phyloP scores from a whole-genome alignment of 139 green algal species.

The Chlorella ohadii region DNA sequence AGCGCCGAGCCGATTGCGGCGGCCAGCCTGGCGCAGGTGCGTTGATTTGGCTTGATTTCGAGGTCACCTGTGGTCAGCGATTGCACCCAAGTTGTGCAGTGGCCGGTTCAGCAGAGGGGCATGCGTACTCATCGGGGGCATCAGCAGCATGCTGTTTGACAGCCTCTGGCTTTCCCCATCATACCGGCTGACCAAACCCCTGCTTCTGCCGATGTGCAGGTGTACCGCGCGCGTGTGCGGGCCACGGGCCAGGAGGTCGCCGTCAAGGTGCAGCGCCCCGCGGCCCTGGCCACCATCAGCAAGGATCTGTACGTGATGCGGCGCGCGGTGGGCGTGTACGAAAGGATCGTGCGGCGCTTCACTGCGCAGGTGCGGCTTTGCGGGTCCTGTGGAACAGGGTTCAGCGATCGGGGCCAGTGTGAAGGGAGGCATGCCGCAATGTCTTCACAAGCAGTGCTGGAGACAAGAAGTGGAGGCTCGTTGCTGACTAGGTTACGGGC shows the following conservation, averaged over 20 bases:
- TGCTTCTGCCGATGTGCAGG: conserved; percentile 52
- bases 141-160: too few species aligned
- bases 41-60: conserved; percentile 2
- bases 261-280: conserved; percentile 96
- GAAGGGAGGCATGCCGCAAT: too few species aligned
- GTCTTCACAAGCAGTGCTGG: too few species aligned
- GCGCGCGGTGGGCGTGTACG: conserved; percentile 81
- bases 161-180: too few species aligned
- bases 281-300: conserved; percentile 81
- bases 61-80: too few species aligned
- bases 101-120: too few species aligned
- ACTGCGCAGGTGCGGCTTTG: conserved; percentile 48
- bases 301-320: conserved; percentile 94
- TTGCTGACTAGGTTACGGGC: too few species aligned
- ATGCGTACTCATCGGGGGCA: too few species aligned
- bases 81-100: too few species aligned
- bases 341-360: conserved; percentile 81
- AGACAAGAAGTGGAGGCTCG: too few species aligned
- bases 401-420: too few species aligned
- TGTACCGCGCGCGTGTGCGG: conserved; percentile 83
- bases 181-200: not conserved
- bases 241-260: conserved; percentile 86
- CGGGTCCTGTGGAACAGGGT: too few species aligned
- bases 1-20: conserved; percentile 84
- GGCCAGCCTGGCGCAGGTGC: conserved; percentile 89